phyloP scores from a whole-genome alignment of 208 protist genomes.

The Wallacemonas rigidus region DNA sequence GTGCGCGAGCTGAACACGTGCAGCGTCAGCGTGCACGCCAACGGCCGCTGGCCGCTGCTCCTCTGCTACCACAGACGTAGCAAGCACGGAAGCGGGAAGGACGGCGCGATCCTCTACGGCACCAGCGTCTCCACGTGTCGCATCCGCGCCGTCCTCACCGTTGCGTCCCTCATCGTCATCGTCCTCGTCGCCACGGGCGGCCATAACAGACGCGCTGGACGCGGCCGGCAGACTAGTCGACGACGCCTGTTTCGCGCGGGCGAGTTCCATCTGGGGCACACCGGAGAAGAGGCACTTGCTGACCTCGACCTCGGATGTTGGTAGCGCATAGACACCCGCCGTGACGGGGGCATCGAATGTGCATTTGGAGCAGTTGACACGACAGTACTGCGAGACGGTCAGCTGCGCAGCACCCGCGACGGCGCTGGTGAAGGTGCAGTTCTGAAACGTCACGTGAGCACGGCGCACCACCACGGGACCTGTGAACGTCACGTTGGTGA shows the following conservation, averaged over 20 bases:
- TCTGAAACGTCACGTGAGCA: conserved; percentile 80
- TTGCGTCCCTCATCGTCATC: neutral
- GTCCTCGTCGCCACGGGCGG: neutral
- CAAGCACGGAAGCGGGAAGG: conserved; percentile 21
- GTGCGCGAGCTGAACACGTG: conserved; percentile 31
- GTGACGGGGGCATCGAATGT: conserved; percentile 65
- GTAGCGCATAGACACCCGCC: conserved; percentile 70
- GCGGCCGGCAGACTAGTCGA: neutral
- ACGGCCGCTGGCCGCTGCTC: conserved; percentile 30
- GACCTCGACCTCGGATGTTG: conserved; percentile 51
- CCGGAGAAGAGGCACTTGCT: conserved; percentile 81
- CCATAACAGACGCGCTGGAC: conserved; percentile 1
- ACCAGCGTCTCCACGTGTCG: neutral
- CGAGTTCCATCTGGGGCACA: conserved; percentile 23
- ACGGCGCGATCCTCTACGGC: neutral
- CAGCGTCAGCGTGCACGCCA: conserved; percentile 58
- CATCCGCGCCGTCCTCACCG: neutral
- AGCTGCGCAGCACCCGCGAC: conserved; percentile 39
- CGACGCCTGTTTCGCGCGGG: conserved; percentile 10
- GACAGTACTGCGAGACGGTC: conserved; percentile 76
- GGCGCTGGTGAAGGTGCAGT: conserved; percentile 65
- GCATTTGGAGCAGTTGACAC: conserved; percentile 70
- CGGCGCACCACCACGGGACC: conserved; percentile 70
- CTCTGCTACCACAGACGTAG: conserved; percentile 19
- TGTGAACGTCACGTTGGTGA: conserved; percentile 75